Conservation (phyloP, 192 early-diverging fungal species). For the Coemansia sp. region DNA sequence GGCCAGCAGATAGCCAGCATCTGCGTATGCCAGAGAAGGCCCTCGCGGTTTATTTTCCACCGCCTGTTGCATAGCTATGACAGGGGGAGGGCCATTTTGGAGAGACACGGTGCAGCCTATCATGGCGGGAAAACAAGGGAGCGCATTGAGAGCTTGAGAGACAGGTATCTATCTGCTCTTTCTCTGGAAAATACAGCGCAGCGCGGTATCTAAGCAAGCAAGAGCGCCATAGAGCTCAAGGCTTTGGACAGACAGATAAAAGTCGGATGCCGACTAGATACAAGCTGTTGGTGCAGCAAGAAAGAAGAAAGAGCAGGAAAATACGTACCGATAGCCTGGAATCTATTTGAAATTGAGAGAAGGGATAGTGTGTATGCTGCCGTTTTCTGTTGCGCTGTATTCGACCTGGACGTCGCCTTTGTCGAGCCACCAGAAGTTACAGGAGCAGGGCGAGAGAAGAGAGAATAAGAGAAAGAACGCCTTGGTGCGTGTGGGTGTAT, state of each 20-base stretch:
- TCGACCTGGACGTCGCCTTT: neutral
- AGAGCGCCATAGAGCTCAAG: neutral
- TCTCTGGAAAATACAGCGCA: too few relatives aligned
- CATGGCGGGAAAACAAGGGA: neutral
- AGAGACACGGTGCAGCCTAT: neutral
- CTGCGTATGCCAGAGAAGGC: neutral
- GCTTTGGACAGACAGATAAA: neutral
- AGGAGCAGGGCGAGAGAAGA: neutral
- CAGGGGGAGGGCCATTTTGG: neutral
- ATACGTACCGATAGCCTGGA: constrained; percentile 17
- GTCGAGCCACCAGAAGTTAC: neutral
- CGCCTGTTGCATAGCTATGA: neutral
- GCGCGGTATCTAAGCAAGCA: neutral
- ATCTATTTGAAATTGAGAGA: constrained; percentile 11
- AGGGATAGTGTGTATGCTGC: constrained; percentile 5
- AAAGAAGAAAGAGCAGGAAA: neutral
- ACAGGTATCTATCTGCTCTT: too few relatives aligned
- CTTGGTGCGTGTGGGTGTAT: neutral
- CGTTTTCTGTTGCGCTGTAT: neutral
- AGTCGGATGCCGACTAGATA: neutral
- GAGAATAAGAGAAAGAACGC: neutral
- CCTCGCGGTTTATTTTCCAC: too few relatives aligned
- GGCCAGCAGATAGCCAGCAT: neutral
- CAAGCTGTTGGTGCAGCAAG: neutral
- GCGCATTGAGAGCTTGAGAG: too few relatives aligned